These are phyloP conservation scores for Daedaleopsis nitida DNA, from an alignment of 768 basidiomycete genomes.

Conservation along the genomic window DNA sequence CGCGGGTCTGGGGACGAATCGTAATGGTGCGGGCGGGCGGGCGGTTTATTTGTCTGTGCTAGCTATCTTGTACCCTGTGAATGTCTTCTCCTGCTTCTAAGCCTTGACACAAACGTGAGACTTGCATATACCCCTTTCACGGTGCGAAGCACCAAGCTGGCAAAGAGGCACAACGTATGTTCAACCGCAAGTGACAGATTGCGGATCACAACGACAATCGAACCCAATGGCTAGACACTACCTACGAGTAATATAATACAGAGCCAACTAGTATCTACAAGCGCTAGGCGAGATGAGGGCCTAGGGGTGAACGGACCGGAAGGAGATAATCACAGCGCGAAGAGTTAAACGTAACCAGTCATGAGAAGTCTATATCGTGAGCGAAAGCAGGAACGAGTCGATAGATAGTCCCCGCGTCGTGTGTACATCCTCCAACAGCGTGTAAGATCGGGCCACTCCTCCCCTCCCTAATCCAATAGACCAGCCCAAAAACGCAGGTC, in stretches of 20 bases:
- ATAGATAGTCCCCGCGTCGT: constrained; percentile 2
- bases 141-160: neutral
- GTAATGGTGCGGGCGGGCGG: neutral
- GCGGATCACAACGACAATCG: neutral
- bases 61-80: constrained; percentile 2
- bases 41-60: constrained; percentile 12
- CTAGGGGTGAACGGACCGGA: too few relatives aligned
- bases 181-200: neutral
- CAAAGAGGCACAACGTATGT: neutral
- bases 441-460: neutral
- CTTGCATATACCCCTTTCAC: neutral
- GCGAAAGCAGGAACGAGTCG: neutral
- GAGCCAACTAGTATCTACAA: neutral
- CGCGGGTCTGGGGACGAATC: neutral
- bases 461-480: neutral
- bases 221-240: neutral
- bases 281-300: neutral
- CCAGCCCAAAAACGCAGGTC: neutral
- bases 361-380: constrained; percentile 12
- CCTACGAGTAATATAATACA: constrained; percentile 1
- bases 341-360: constrained; percentile 12
- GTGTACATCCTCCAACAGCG: neutral
- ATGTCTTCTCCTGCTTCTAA: constrained; percentile 5
- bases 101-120: constrained; percentile 1
- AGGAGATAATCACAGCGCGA: neutral